Evolutionary conservation across 768 basidiomycete genomes (phyloP), one percentile per base, ranked within the genome.

Genomic region (Clathrus columnatus): DNA sequence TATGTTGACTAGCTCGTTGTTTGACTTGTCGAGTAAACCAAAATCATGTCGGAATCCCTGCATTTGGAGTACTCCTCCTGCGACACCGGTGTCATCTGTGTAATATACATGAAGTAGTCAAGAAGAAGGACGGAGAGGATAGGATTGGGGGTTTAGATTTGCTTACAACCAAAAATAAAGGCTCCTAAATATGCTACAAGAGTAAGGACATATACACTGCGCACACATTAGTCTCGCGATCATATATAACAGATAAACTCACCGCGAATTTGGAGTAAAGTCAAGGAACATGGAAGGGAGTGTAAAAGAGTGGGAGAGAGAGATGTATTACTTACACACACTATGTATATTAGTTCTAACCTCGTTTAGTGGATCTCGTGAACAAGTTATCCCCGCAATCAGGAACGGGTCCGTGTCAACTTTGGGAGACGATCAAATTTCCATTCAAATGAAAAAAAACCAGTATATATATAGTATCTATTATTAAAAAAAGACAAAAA

Each of bases 31-130:
- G 17, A 41, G 64, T 50, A 87, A 72, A 17, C 80, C 81, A 62
- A 91, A 91, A 48, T 81, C 75, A 11, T 69, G 48, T 61, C 77
- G 68, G 70, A 91, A 91, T 65, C 80, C 82, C 0, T 61, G 49
- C 36, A 82, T 77, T 46, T 74, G 72, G 18, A 91, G 81, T 50
- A 91, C 83, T 52, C 86, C 87, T 23, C 81, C 81, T 32, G 77
- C 80, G 51, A 83, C 69, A 64, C 87, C 85, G 11, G 53, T 54
- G 28, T 54, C 53, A 48, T 54, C 53, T 54, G 26, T 20, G 5
- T 16, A 16, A 4, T 14, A 51, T n/a, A n/a, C n/a, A n/a, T n/a
- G n/a, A n/a, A n/a, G n/a, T n/a, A n/a, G n/a, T n/a, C n/a, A 36
- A 20, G 51, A 44, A 26, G 18, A 11, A 14, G 42, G 11, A 14